A percentile compares a stretch with the other conserved stretches of the same genome.
phyloP scores from a whole-genome alignment of 352 stramenopile genomes.

The Pythium dissimile region DNA sequence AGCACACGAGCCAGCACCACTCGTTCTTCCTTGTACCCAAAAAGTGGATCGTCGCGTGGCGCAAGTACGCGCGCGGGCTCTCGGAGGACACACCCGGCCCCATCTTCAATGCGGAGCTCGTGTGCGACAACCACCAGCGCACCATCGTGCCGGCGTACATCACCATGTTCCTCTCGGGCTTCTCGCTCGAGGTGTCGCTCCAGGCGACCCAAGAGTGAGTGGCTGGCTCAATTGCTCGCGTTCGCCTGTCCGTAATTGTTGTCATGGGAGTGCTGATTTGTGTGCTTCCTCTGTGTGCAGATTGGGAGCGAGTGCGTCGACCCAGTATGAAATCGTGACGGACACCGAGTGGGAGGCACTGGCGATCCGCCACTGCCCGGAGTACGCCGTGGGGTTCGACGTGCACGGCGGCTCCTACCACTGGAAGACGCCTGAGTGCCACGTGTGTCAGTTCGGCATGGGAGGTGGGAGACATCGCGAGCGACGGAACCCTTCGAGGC shows the following conservation, averaged over 20 bases:
- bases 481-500: slow-evolving; percentile 43
- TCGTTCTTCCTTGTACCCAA: slow-evolving; percentile 83
- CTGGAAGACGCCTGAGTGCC: slow-evolving; percentile 76
- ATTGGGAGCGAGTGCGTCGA: slow-evolving; percentile 42
- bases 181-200: slow-evolving; percentile 73
- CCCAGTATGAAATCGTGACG: slow-evolving; percentile 86
- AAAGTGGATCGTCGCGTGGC: slow-evolving; percentile 82
- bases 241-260: too few relatives aligned
- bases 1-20: slow-evolving; percentile 32
- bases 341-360: slow-evolving; percentile 77
- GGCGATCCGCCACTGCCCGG: slow-evolving; percentile 72
- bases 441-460: slow-evolving; percentile 81
- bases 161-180: slow-evolving; percentile 84
- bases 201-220: slow-evolving; percentile 60
- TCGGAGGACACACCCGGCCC: slow-evolving; percentile 54
- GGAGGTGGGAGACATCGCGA: slow-evolving; percentile 30
- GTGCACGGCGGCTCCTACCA: slow-evolving; percentile 77
- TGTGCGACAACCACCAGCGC: slow-evolving; percentile 74
- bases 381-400: slow-evolving; percentile 82
- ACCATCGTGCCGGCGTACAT: slow-evolving; percentile 82
- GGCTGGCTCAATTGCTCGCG: too few relatives aligned
- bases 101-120: slow-evolving; percentile 77
- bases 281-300: slow-evolving; percentile 17
- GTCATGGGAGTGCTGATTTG: too few relatives aligned
- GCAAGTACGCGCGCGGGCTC: slow-evolving; percentile 67